Evolutionary conservation across 2,329 filamentous ascomycete species (phyloP).

Genomic region (Venturiaceae sp.): DNA sequence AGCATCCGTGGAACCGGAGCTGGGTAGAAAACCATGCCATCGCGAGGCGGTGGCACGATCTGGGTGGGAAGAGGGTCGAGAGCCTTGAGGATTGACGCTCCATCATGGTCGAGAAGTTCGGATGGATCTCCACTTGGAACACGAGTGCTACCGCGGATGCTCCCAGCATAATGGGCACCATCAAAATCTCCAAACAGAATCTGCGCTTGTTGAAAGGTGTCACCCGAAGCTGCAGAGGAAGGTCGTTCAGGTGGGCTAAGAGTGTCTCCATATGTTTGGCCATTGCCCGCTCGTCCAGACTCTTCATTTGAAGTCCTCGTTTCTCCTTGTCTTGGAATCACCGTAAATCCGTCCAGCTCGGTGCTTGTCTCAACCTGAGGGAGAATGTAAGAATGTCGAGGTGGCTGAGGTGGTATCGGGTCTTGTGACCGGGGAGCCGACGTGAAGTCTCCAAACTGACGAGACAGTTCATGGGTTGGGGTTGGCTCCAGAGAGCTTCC

Average conservation of each 20-base stretch:
- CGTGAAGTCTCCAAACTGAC: background rate
- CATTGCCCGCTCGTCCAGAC: background rate
- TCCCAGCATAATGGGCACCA: constrained; percentile 62
- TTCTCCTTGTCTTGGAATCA: background rate
- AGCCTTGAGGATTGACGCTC: constrained; percentile 18
- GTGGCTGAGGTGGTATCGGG: background rate
- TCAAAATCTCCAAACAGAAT: constrained; percentile 72
- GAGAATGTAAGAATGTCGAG: background rate
- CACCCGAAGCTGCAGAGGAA: constrained; percentile 44
- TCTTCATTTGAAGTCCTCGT: background rate
- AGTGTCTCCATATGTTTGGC: background rate
- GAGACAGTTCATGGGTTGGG: background rate
- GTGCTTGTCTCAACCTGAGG: background rate
- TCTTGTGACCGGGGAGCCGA: background rate
- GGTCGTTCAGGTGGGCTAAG: constrained; percentile 29
- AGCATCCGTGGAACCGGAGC: constrained; percentile 90
- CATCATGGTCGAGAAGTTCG: constrained; percentile 9
- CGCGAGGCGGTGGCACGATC: constrained; percentile 47
- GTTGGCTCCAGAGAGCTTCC: background rate
- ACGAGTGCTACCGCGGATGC: constrained; percentile 18
- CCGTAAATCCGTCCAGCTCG: background rate
- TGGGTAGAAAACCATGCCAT: constrained; percentile 89
- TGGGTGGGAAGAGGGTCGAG: constrained; percentile 14
- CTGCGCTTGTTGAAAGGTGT: constrained; percentile 56
- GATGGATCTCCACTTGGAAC: constrained; percentile 15